Percentiles rank a stretch among this genome's conserved stretches.
Evolutionary conservation across 1,284 basidiomycete species (phyloP).

Genomic region (Chalciporus piperatoides): DNA sequence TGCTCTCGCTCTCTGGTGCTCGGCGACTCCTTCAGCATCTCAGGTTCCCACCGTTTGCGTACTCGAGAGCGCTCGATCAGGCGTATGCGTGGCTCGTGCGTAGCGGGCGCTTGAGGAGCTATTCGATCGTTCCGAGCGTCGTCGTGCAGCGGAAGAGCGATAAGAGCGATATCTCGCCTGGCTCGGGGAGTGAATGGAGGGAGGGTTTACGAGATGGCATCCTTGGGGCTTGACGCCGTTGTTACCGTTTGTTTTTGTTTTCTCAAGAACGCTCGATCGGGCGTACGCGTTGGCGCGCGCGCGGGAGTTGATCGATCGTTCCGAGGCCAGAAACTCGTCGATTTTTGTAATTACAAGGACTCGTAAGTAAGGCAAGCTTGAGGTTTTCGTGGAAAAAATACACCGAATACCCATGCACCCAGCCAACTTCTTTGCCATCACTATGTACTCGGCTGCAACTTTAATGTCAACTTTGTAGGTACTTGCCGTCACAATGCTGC

Average conservation of each 20-base stretch:
- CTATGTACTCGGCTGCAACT: too few relatives aligned
- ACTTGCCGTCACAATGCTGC: too few relatives aligned
- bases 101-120: conserved; percentile 50
- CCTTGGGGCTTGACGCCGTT: conserved; percentile 27
- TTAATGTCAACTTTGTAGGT: too few relatives aligned
- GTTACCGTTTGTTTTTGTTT: conserved; percentile 62
- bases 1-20: conserved; percentile 51
- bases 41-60: conserved; percentile 61
- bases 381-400: too few relatives aligned
- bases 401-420: too few relatives aligned
- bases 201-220: conserved; percentile 49
- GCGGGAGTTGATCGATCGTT: conserved; percentile 58
- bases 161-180: conserved; percentile 50
- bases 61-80: conserved; percentile 74
- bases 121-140: conserved; percentile 61
- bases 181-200: conserved; percentile 55
- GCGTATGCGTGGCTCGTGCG: conserved; percentile 67
- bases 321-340: too few relatives aligned
- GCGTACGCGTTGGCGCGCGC: too few relatives aligned
- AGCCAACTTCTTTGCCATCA: too few relatives aligned
- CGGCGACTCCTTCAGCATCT: conserved; percentile 52
- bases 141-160: conserved; percentile 57
- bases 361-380: too few relatives aligned
- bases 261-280: conserved; percentile 73
- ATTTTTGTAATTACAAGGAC: too few relatives aligned